phyloP scores from a whole-genome alignment of 345 rosid species.

The Corchorus capsularis region DNA sequence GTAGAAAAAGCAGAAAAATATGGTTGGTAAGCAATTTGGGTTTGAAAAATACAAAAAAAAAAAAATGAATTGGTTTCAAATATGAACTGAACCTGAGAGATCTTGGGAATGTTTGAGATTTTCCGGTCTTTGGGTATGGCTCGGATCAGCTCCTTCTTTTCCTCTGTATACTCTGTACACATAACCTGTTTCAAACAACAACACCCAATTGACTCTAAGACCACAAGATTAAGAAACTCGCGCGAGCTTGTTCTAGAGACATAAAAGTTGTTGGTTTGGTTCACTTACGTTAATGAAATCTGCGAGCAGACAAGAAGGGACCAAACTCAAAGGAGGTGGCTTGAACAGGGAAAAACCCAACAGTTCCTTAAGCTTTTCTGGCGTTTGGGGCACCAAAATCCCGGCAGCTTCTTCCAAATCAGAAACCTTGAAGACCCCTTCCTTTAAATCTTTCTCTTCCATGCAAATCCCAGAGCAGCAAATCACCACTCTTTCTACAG shows the following conservation, averaged over 20 bases:
- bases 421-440: conserved; percentile 55
- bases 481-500: conserved; percentile 65
- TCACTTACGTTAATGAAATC: conserved; percentile 58
- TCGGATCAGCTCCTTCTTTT: conserved; percentile 57
- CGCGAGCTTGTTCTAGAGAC: neutral
- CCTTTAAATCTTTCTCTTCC: conserved; percentile 76
- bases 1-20: neutral
- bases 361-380: conserved; percentile 60
- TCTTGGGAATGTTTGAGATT: conserved; percentile 51
- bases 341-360: conserved; percentile 44
- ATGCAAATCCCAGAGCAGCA: conserved; percentile 76
- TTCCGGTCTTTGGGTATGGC: conserved; percentile 57
- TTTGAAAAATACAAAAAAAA: neutral
- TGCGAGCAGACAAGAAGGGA: conserved; percentile 55
- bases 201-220: neutral
- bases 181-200: conserved; percentile 38
- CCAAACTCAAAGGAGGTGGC: conserved; percentile 41
- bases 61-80: neutral
- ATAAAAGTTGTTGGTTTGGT: neutral
- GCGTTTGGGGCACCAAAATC: conserved; percentile 68
- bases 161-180: conserved; percentile 45
- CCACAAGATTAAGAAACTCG: neutral
- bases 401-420: conserved; percentile 70
- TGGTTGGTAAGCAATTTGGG: neutral
- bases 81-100: conserved; percentile 53